These are phyloP conservation scores for Exophiala spinifera DNA, from an alignment of 2,329 filamentous ascomycete species.

Conservation along the genomic window DNA sequence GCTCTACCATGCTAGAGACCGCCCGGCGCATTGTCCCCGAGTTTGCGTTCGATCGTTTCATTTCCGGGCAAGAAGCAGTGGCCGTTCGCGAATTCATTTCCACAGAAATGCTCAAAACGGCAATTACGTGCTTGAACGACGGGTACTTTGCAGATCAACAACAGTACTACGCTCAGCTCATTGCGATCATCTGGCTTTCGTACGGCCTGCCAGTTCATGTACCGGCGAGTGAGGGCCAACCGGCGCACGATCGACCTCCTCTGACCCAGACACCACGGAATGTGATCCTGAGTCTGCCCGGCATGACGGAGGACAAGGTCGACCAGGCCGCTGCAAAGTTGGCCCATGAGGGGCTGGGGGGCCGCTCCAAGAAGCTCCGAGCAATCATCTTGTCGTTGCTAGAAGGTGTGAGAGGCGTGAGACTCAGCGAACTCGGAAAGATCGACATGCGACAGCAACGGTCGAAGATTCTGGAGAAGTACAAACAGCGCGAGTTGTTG, in stretches of 20 bases:
- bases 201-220: constrained; percentile 52
- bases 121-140: constrained; percentile 86
- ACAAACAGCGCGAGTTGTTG: constrained; percentile 28
- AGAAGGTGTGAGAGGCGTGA: constrained; percentile 81
- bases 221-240: constrained; percentile 19
- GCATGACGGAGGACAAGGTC: constrained; percentile 67
- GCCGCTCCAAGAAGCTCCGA: constrained; percentile 71
- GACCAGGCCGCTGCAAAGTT: constrained; percentile 62
- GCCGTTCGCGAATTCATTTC: constrained; percentile 87
- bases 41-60: constrained; percentile 48
- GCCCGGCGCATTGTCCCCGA: constrained; percentile 80
- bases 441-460: constrained; percentile 47
- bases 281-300: constrained; percentile 76
- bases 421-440: constrained; percentile 89
- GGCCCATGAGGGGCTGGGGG: constrained; percentile 50
- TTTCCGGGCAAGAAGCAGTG: constrained; percentile 51
- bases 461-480: constrained; percentile 28
- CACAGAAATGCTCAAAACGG: constrained; percentile 82
- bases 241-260: constrained; percentile 34
- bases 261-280: constrained; percentile 67
- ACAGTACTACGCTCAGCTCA: constrained; percentile 82
- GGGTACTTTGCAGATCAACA: constrained; percentile 96
- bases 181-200: constrained; percentile 77
- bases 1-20: constrained; percentile 79
- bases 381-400: constrained; percentile 79